Evolutionary conservation across 345 rosid genomes (phyloP).

Genomic region (Moricandia arvensis): DNA sequence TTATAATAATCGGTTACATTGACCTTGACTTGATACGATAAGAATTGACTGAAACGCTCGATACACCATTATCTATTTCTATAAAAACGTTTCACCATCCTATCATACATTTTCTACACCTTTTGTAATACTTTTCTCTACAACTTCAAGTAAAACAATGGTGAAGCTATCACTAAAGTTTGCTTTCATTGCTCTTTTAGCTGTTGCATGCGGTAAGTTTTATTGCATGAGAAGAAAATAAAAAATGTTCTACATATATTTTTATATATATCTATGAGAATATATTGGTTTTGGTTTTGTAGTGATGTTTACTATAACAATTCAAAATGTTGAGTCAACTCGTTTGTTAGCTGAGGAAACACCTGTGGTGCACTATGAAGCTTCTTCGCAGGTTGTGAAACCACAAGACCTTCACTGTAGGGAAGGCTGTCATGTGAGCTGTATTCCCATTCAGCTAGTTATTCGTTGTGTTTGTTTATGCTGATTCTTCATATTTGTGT

Average conservation of each 20-base stretch:
- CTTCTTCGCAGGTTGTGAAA: neutral
- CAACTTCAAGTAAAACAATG: neutral
- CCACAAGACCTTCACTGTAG: neutral
- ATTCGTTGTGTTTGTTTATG: slow-evolving; percentile 2
- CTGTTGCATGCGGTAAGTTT: neutral
- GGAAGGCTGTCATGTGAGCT: neutral
- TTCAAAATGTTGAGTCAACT: neutral
- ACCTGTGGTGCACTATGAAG: neutral
- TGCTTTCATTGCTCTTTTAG: neutral
- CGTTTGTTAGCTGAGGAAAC: neutral
- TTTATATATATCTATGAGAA: neutral
- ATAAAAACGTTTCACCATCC: neutral
- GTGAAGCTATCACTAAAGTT: slow-evolving; percentile 3
- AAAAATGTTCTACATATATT: neutral
- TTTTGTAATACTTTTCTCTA: neutral
- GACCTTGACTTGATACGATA: neutral
- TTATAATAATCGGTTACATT: neutral
- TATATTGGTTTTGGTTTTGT: neutral
- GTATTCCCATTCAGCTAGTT: neutral
- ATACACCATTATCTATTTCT: neutral
- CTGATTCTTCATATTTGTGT: neutral
- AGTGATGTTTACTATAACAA: neutral
- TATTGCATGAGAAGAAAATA: neutral
- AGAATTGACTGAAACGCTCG: neutral
- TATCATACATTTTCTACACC: neutral